Evolutionary conservation across 129 eudicot species (phyloP), one percentile per base, ranked within the genome.

Genomic region (Flaveria robusta): DNA sequence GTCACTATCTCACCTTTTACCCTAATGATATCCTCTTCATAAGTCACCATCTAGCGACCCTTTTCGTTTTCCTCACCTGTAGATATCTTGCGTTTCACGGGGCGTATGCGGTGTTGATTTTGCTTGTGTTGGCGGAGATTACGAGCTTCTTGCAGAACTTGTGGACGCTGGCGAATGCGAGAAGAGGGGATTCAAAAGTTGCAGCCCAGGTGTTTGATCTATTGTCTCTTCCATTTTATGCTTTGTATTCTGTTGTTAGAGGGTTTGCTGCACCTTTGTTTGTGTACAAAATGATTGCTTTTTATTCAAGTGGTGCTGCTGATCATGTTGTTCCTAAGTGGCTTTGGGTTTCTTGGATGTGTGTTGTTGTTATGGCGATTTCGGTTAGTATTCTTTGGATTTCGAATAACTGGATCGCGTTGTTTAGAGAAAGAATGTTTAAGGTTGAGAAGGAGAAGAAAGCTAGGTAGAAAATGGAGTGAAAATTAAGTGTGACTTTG

Each of bases 321-420:
- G 87, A 89, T 59, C 54, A 49, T 66, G 92, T 85, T 46, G 76
- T 93, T 1, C 97, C 97, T 3, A 90, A 42, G 22, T 88, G 98
- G 97, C 77, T 88, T 72, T 93, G 97, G 96, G 75, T 85, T 68
- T 93, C 98, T 46, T 93, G 98, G 98, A 67, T 90, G 46, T 74
- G 66, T 22, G 98, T 93, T 4, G 92, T 93, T 34, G 72, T 76
- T n/a, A 81, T 51, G 66, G 98, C 97, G 6, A 90, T 93, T 80
- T 71, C 82, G 1, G 97, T 88, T 66, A 90, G 97, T 79, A 68
- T 88, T 23, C 72, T 93, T 89, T 93, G 98, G 97, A 58, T 90
- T 71, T 43, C 82, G 49, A 90, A 84, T 72, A 84, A 83, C 18
- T 93, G 97, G 98, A 18, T 88, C 16, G 82, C 78, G 58, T 81